Conservation (phyloP, 495 filamentous ascomycete genomes). For the Hyaloscypha variabilis region DNA sequence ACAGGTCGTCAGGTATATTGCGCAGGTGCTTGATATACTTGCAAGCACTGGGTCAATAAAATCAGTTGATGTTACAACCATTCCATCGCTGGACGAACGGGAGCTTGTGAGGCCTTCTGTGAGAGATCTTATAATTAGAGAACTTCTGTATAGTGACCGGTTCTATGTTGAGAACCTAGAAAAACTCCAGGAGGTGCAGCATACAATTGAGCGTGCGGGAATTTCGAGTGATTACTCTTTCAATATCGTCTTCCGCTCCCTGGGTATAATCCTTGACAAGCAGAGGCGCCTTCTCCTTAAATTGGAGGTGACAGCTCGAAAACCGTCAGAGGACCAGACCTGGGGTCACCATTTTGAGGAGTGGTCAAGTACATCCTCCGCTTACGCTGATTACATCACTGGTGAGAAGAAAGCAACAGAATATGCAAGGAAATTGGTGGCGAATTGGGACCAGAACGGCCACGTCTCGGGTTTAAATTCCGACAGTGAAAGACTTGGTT, state of each 20-base stretch:
- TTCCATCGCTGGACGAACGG: background rate
- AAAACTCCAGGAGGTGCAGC: background rate
- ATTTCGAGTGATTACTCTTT: background rate
- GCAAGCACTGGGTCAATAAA: background rate
- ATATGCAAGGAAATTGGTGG: background rate
- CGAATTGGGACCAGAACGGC: background rate
- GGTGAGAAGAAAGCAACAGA: background rate
- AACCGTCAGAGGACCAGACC: background rate
- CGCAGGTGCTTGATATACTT: background rate
- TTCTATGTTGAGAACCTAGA: background rate
- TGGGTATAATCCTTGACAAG: background rate
- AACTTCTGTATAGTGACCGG: background rate
- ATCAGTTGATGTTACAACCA: background rate
- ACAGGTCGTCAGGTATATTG: slow-evolving; percentile 6
- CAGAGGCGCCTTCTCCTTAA: slow-evolving; percentile 10
- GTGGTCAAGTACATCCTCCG: background rate
- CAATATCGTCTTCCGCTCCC: background rate
- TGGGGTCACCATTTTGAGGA: background rate
- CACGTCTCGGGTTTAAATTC: background rate
- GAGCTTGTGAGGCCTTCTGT: background rate
- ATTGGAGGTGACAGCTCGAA: background rate
- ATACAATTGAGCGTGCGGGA: background rate
- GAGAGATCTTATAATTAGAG: slow-evolving; percentile 3
- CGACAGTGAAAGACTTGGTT: background rate
- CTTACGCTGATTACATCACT: background rate